Evolutionary conservation across 2,329 filamentous ascomycete species (phyloP), one percentile per base, ranked within the genome.

Genomic region (Diaporthe humulicola): DNA sequence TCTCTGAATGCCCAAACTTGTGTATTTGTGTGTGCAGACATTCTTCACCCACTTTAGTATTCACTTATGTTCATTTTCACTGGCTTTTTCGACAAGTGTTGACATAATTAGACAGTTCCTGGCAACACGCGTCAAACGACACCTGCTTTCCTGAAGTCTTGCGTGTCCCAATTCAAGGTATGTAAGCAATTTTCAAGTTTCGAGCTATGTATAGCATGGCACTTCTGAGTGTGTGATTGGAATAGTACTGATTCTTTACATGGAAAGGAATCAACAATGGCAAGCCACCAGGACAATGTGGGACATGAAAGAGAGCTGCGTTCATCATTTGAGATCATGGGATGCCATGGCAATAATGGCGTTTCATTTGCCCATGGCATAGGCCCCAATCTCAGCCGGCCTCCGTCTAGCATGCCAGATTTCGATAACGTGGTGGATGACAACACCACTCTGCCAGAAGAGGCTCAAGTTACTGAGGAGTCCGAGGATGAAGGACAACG

Each of bases 251-350:
- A 69, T 15, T 6, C 9, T 54, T 8, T 22, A 19, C 38, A 9
- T 9, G 17, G 22, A 22, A 33, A 38, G 30, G 12, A 36, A 7
- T 2, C 61, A 28, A 36, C 0, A 2, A 22, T 30, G 38, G 17
- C 15, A n/a, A 22, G 1, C 4, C 14, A 15, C 8, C 3, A 10
- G 40, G 22, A n/a, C 15, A 33, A 10, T 19, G 14, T 14, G 4
- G 17, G 4, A 4, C 54, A n/a, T 7, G 30, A 14, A 0, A 6
- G 1, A 42, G 15, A 7, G 14, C 25, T n/a, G 19, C 73, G 45
- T 2, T 69, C 70, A 9, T 75, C 74, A 0, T 54, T 73, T 0
- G 70, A 73, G 15, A 75, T 75, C 17, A 57, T 75, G 70, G 70
- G 73, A 1, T 73, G 73, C 9, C 8, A n/a, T n/a, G n/a, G n/a